phyloP scores from a whole-genome alignment of 164 flowering plant genomes.

The Annona cherimola region DNA sequence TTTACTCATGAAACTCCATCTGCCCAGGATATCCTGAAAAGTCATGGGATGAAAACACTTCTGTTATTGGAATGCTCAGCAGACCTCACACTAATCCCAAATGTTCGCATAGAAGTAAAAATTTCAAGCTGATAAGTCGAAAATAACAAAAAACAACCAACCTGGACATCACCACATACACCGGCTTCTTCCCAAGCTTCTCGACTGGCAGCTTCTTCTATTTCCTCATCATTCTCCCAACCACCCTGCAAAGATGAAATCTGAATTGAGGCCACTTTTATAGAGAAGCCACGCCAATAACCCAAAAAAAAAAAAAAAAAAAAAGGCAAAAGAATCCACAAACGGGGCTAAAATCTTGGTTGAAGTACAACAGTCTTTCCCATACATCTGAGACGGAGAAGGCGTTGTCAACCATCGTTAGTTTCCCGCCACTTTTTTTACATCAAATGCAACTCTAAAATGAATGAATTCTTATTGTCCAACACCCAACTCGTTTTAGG shows the following conservation, averaged over 20 bases:
- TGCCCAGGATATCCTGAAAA: conserved; percentile 48
- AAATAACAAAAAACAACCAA: conserved; percentile 4
- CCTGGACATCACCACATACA: conserved; percentile 51
- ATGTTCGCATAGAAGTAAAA: not conserved
- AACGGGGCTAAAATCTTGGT: not conserved
- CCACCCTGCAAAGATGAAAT: conserved; percentile 53
- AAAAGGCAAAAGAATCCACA: not conserved
- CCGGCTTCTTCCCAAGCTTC: conserved; percentile 83
- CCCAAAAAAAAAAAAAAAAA: not conserved
- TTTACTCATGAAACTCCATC: conserved; percentile 70
- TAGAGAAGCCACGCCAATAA: not conserved
- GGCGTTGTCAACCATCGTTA: too few species aligned
- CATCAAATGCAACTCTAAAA: too few species aligned
- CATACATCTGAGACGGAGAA: too few species aligned
- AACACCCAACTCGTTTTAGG: too few species aligned
- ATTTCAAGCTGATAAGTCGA: not conserved
- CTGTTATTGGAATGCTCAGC: not conserved
- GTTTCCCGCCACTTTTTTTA: too few species aligned
- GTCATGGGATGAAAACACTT: not conserved
- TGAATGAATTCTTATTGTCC: too few species aligned
- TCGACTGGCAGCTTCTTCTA: conserved; percentile 47
- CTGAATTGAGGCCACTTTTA: not conserved
- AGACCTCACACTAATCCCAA: not conserved
- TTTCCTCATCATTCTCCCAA: conserved; percentile 73
- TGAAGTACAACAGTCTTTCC: not conserved